Conservation (phyloP, 805 yeast species). For the Monosporozyma unispora region DNA sequence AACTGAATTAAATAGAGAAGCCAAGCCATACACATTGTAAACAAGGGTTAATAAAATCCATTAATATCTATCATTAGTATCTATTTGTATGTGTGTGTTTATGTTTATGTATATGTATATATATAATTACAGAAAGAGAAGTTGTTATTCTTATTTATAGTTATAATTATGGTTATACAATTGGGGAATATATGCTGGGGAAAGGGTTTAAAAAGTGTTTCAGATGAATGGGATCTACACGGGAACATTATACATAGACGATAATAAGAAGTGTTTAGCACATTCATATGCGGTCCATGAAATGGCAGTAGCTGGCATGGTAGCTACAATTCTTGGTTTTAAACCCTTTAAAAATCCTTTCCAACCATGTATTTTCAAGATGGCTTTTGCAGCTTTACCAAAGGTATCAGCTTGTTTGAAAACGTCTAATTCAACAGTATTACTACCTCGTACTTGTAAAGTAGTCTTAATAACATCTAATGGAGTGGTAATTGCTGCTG, state of each 20-base stretch:
- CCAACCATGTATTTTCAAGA: constrained; percentile 53
- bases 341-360: constrained; percentile 75
- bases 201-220: not conserved
- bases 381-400: constrained; percentile 59
- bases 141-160: too few relatives aligned
- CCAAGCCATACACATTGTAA: too few relatives aligned
- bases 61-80: not conserved
- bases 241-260: not conserved
- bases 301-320: constrained; percentile 96
- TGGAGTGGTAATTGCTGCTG: constrained; percentile 96
- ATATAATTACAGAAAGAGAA: not conserved
- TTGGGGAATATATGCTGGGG: too few relatives aligned
- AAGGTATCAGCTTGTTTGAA: constrained; percentile 55
- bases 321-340: constrained; percentile 83
- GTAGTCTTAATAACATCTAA: constrained; percentile 90
- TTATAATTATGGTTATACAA: too few relatives aligned
- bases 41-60: too few relatives aligned
- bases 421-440: constrained; percentile 32
- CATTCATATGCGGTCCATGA: constrained; percentile 98
- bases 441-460: constrained; percentile 68
- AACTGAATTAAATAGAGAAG: too few relatives aligned
- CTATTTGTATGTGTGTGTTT: not conserved
- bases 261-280: constrained; percentile 55
- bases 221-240: too few relatives aligned
- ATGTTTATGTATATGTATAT: not conserved